These are phyloP conservation scores for Cutaneotrichosporon arboriforme DNA, from an alignment of 1,284 basidiomycete species.

Conservation along the genomic window DNA sequence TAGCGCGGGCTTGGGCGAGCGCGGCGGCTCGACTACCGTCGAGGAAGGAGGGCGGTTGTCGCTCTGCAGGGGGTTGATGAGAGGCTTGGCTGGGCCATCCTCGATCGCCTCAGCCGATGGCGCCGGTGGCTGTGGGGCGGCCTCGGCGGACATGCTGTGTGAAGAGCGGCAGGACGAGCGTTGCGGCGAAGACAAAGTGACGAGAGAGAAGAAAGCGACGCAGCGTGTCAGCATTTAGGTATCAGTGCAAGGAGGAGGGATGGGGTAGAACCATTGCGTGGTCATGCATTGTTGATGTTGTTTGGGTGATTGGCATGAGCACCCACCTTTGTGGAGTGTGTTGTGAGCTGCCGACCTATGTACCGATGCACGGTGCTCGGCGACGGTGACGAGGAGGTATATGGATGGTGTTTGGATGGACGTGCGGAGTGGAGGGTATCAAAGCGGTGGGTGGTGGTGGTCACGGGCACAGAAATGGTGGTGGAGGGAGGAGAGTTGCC, in stretches of 20 bases:
- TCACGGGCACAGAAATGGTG: neutral
- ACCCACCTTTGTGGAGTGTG: slow-evolving; percentile 11
- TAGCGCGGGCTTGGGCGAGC: slow-evolving; percentile 23
- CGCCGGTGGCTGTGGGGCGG: slow-evolving; percentile 5
- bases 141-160: slow-evolving; percentile 11
- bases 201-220: neutral
- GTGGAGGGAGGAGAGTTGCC: neutral
- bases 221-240: slow-evolving; percentile 10
- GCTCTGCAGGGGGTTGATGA: slow-evolving; percentile 35
- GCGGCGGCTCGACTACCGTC: slow-evolving; percentile 35
- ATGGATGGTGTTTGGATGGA: neutral
- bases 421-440: neutral
- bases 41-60: slow-evolving; percentile 27
- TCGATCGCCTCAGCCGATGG: neutral
- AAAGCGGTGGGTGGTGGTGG: neutral
- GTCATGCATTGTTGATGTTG: slow-evolving; percentile 12
- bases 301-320: slow-evolving; percentile 7
- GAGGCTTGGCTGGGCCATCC: slow-evolving; percentile 21
- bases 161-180: neutral
- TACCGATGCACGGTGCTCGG: neutral
- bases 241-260: neutral
- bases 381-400: slow-evolving; percentile 1
- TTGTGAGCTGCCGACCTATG: neutral
- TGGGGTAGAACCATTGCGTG: neutral
- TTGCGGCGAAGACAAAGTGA: slow-evolving; percentile 1